These are phyloP conservation scores for Scheffersomyces stipitis DNA, from an alignment of 805 yeast species.

Conservation along the genomic window DNA sequence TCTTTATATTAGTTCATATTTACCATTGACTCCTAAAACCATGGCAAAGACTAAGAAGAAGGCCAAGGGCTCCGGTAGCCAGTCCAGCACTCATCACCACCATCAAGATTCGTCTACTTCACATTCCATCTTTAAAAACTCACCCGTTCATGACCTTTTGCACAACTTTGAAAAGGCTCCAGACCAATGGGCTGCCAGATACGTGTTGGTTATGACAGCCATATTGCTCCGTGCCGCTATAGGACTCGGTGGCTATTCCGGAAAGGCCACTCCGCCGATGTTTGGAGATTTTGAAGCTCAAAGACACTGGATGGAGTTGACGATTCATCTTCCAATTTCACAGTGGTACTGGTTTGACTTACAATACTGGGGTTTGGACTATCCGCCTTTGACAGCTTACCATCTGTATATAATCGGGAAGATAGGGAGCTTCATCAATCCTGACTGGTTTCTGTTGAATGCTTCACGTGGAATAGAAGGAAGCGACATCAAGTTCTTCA, in stretches of 20 bases:
- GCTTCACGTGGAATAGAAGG: slow-evolving; percentile 75
- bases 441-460: slow-evolving; percentile 74
- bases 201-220: slow-evolving; percentile 70
- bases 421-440: slow-evolving; percentile 63
- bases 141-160: slow-evolving; percentile 79
- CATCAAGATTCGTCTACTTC: no score
- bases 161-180: slow-evolving; percentile 76
- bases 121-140: slow-evolving; percentile 37
- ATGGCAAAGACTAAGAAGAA: slow-evolving; percentile 12
- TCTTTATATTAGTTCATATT: no score
- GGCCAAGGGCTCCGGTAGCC: no score
- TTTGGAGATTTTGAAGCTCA: slow-evolving; percentile 98
- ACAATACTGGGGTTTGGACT: slow-evolving; percentile 94
- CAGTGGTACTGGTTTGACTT: slow-evolving; percentile 90
- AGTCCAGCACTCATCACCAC: no score
- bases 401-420: slow-evolving; percentile 82
- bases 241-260: slow-evolving; percentile 88
- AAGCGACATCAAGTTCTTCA: slow-evolving; percentile 67
- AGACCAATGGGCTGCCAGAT: slow-evolving; percentile 88
- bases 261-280: slow-evolving; percentile 69
- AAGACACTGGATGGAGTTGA: slow-evolving; percentile 96
- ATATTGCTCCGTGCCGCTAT: slow-evolving; percentile 78
- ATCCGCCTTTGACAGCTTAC: slow-evolving; percentile 95
- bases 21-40: no score
- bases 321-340: slow-evolving; percentile 67